A percentile compares a stretch with the other conserved stretches of the same genome.
phyloP scores from a whole-genome alignment of 768 basidiomycete species.

The Suillus tomentosus region DNA sequence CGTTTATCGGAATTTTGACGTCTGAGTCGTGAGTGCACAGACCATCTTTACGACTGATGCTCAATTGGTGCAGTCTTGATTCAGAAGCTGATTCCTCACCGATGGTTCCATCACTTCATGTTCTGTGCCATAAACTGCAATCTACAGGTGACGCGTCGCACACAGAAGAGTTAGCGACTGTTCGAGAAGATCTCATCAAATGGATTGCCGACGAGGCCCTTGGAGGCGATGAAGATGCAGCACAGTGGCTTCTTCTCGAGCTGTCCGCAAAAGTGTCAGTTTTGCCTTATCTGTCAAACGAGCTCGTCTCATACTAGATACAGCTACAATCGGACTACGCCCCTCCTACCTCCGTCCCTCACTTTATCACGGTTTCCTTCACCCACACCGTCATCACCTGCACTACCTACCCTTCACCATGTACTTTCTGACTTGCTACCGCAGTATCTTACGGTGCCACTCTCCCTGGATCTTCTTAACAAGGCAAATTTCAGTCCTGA shows the following conservation, averaged over 20 bases:
- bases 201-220: slow-evolving; percentile 78
- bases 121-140: slow-evolving; percentile 46
- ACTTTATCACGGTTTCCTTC: slow-evolving; percentile 65
- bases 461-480: slow-evolving; percentile 68
- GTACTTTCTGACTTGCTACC: slow-evolving; percentile 64
- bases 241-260: slow-evolving; percentile 74
- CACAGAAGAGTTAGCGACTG: slow-evolving; percentile 9
- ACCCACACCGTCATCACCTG: slow-evolving; percentile 30
- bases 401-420: slow-evolving; percentile 50
- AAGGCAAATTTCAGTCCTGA: slow-evolving; percentile 59
- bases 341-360: slow-evolving; percentile 67
- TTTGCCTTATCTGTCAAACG: slow-evolving; percentile 3
- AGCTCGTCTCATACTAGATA: slow-evolving; percentile 3
- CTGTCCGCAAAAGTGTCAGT: slow-evolving; percentile 66
- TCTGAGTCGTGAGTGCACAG: slow-evolving; percentile 56
- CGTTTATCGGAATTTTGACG: slow-evolving; percentile 74
- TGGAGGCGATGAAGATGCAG: slow-evolving; percentile 65
- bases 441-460: slow-evolving; percentile 51
- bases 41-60: slow-evolving; percentile 7
- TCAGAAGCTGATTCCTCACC: slow-evolving; percentile 38
- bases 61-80: slow-evolving; percentile 34
- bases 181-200: slow-evolving; percentile 54
- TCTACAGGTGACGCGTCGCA: slow-evolving; percentile 6
- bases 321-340: slow-evolving; percentile 68
- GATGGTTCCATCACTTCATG: slow-evolving; percentile 67